These are phyloP conservation scores for Hanseniaspora singularis DNA, from an alignment of 805 yeast genomes.

Conservation along the genomic window DNA sequence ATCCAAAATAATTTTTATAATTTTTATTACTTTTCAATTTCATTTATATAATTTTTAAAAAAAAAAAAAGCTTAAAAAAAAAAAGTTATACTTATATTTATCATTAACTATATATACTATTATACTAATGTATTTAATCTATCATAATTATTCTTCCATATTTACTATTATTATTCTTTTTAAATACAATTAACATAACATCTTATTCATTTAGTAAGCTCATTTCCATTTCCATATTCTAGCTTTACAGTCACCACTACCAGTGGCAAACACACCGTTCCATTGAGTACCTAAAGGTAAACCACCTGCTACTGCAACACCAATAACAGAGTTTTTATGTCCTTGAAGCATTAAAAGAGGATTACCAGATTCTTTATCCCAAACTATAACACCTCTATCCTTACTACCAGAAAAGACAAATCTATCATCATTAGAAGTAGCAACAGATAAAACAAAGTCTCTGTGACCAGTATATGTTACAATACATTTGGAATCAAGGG, in stretches of 20 bases:
- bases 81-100: too few relatives aligned
- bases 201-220: slow-evolving; percentile 9
- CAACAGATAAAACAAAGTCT: slow-evolving; percentile 88
- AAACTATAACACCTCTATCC: slow-evolving; percentile 91
- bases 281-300: slow-evolving; percentile 44
- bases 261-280: slow-evolving; percentile 87
- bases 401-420: slow-evolving; percentile 89
- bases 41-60: not conserved
- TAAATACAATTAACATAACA: not conserved
- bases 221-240: slow-evolving; percentile 81
- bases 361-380: slow-evolving; percentile 88
- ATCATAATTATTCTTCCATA: not conserved
- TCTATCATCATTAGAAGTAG: slow-evolving; percentile 85
- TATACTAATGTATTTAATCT: too few relatives aligned
- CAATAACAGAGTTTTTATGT: slow-evolving; percentile 87
- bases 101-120: too few relatives aligned
- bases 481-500: slow-evolving; percentile 47
- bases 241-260: slow-evolving; percentile 95
- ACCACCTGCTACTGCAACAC: slow-evolving; percentile 81
- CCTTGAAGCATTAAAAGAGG: slow-evolving; percentile 94
- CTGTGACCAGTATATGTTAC: slow-evolving; percentile 92
- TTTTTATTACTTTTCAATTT: not conserved
- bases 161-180: not conserved
- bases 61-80: too few relatives aligned
- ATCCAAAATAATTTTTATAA: slow-evolving; percentile 31